Evolutionary conservation across 257 asterid genomes (phyloP).

Genomic region (Buddleja alternifolia): DNA sequence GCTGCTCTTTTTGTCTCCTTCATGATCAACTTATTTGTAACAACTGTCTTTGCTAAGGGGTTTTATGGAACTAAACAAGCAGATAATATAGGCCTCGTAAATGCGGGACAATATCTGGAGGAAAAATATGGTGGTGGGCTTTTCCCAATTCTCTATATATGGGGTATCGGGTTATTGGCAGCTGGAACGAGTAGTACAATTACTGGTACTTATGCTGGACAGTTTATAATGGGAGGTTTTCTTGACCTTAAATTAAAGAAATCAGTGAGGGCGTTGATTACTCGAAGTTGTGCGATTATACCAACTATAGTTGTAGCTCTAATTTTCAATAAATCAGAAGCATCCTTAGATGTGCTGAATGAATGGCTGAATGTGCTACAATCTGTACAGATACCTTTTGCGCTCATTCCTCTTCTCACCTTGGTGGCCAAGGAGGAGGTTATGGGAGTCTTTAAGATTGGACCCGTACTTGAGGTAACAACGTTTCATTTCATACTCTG

Average conservation of each 20-base stretch:
- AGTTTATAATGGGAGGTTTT: conserved; percentile 99
- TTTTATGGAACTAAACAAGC: conserved; percentile 85
- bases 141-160: conserved; percentile 87
- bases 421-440: conserved; percentile 90
- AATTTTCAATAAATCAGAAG: conserved; percentile 84
- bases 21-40: conserved; percentile 86
- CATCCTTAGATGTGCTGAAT: conserved; percentile 79
- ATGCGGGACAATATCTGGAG: conserved; percentile 92
- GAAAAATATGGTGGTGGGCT: conserved; percentile 94
- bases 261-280: conserved; percentile 84
- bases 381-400: conserved; percentile 95
- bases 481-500: conserved; percentile 8
- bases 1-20: conserved; percentile 86
- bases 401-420: conserved; percentile 96
- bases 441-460: conserved; percentile 86
- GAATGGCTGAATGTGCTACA: conserved; percentile 99
- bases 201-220: conserved; percentile 98
- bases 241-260: conserved; percentile 86
- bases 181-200: conserved; percentile 99
- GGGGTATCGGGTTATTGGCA: conserved; percentile 98
- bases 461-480: conserved; percentile 70
- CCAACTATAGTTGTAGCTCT: conserved; percentile 94
- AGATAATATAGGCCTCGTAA: conserved; percentile 76
- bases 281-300: conserved; percentile 94
- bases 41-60: conserved; percentile 94